Conservation (phyloP, 1,284 basidiomycete genomes). For the Psilocybe mexicana region DNA sequence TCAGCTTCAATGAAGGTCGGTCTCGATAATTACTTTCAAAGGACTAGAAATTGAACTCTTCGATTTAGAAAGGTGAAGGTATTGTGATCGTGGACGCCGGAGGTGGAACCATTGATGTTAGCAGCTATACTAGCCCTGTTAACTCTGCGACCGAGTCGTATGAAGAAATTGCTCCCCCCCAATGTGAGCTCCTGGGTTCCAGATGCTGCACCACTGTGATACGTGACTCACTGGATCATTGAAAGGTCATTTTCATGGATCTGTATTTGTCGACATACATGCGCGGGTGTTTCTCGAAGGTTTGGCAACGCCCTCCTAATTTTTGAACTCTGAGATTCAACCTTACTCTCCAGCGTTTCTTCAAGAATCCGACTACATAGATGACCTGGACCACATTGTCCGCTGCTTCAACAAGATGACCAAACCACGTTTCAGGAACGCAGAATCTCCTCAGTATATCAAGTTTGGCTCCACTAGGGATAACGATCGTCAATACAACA, state of each 20-base stretch:
- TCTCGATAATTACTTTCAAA: too few species aligned
- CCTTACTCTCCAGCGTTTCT: constrained; percentile 17
- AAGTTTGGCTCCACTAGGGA: constrained; percentile 46
- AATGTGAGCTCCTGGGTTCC: constrained; percentile 30
- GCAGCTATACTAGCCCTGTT: constrained; percentile 12
- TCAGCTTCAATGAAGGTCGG: constrained; percentile 10
- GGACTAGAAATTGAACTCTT: neutral
- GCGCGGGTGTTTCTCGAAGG: constrained; percentile 6
- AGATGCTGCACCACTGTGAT: neutral
- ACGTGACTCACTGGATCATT: neutral
- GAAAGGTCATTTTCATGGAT: constrained; percentile 24
- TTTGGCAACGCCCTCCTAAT: neutral
- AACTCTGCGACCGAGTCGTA: constrained; percentile 11
- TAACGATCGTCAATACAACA: constrained; percentile 38
- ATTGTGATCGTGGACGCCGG: constrained; percentile 20
- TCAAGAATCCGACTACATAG: constrained; percentile 24
- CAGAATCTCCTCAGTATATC: constrained; percentile 41
- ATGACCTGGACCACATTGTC: constrained; percentile 42
- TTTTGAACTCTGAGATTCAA: neutral
- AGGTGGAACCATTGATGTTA: constrained; percentile 22
- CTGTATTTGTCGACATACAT: constrained; percentile 24
- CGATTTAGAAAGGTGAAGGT: constrained; percentile 6
- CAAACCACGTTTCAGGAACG: constrained; percentile 44
- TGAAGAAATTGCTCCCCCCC: constrained; percentile 31
- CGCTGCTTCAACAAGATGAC: constrained; percentile 49